A percentile compares a stretch with the other conserved stretches of the same genome.
phyloP scores from a whole-genome alignment of 768 basidiomycete genomes.

The Paxillus involutus region DNA sequence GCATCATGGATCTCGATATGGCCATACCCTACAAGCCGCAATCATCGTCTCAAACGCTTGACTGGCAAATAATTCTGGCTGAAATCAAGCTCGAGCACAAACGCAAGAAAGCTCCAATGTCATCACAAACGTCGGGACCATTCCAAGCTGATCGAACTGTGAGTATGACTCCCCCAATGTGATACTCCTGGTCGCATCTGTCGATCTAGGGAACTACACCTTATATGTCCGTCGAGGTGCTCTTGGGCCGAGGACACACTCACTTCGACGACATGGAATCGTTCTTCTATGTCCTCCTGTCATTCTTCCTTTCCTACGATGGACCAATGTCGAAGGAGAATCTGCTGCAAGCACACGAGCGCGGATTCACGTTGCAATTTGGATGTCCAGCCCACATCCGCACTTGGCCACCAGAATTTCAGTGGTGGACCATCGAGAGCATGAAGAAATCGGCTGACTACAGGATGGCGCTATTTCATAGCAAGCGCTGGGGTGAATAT shows the following conservation, averaged over 20 bases:
- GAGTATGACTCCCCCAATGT: not conserved
- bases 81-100: too few relatives aligned
- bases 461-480: too few relatives aligned
- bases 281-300: not conserved
- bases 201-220: not conserved
- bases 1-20: not conserved
- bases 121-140: not conserved
- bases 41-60: not conserved
- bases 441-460: too few relatives aligned
- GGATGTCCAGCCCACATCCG: too few relatives aligned
- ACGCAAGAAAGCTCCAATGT: too few relatives aligned
- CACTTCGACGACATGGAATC: not conserved
- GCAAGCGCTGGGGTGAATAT: too few relatives aligned
- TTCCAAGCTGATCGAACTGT: not conserved
- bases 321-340: not conserved
- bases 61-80: too few relatives aligned
- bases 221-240: not conserved
- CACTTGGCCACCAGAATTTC: too few relatives aligned
- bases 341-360: not conserved
- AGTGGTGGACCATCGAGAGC: too few relatives aligned
- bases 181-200: too few relatives aligned
- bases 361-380: too few relatives aligned
- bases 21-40: not conserved
- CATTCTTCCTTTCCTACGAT: not conserved
- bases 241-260: not conserved